phyloP scores from a whole-genome alignment of 768 basidiomycete species.

The Trichaptum fuscoviolaceum region DNA sequence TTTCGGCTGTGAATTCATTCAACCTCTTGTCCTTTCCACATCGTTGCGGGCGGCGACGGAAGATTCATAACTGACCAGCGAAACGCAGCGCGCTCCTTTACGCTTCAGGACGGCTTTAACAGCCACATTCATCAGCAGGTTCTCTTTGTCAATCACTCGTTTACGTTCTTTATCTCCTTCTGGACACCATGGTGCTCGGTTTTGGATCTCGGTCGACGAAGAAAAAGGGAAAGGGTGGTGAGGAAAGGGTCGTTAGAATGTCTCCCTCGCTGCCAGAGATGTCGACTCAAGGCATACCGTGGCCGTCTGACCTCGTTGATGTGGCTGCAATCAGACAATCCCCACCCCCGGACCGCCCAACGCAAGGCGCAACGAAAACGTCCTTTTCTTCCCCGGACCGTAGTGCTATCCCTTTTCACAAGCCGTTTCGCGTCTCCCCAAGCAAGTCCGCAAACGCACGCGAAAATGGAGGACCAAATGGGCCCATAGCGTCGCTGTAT shows the following conservation, averaged over 20 bases:
- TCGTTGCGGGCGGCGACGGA: neutral
- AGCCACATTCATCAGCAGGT: neutral
- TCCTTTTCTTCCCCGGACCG: conserved; percentile 52
- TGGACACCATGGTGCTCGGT: conserved; percentile 15
- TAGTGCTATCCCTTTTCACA: conserved; percentile 70
- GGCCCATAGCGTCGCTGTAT: conserved; percentile 65
- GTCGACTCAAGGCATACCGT: conserved; percentile 68
- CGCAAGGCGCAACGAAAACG: conserved; percentile 67
- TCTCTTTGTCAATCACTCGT: neutral
- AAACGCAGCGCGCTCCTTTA: neutral
- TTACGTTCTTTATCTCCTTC: neutral
- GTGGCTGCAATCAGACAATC: conserved; percentile 55
- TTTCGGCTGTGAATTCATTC: neutral
- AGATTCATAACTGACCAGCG: neutral
- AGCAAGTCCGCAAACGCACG: conserved; percentile 39
- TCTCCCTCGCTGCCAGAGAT: conserved; percentile 81
- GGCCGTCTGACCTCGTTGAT: conserved; percentile 82
- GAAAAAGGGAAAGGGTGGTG: conserved; percentile 40
- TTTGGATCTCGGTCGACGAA: conserved; percentile 26
- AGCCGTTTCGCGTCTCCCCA: conserved; percentile 56
- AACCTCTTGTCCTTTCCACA: neutral
- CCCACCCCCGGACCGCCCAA: conserved; percentile 27
- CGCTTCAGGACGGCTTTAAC: neutral
- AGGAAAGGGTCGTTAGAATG: conserved; percentile 48
- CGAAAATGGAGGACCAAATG: conserved; percentile 26